phyloP scores from a whole-genome alignment of 2,329 filamentous ascomycete species.

The Celoporthe dispersa region DNA sequence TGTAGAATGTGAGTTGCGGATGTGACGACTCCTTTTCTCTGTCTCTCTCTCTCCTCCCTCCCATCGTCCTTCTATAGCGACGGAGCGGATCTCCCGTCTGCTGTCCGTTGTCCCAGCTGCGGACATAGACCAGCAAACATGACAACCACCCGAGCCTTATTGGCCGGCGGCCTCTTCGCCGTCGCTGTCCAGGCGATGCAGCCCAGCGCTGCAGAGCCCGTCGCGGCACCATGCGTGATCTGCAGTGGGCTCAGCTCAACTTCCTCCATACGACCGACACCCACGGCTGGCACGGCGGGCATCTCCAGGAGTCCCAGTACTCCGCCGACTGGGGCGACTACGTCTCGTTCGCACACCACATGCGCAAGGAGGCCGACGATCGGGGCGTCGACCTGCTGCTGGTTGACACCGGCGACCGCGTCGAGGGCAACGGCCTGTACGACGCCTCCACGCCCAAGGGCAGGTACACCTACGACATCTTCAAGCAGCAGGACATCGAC shows the following conservation, averaged over 20 bases:
- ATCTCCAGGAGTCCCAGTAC: conserved; percentile 92
- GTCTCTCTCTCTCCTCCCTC: neutral
- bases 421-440: conserved; percentile 94
- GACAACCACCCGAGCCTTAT: conserved; percentile 39
- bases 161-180: conserved; percentile 46
- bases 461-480: conserved; percentile 84
- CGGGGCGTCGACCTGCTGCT: conserved; percentile 84
- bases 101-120: neutral
- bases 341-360: conserved; percentile 84
- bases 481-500: conserved; percentile 81
- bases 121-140: conserved; percentile 21
- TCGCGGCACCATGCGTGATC: conserved; percentile 78
- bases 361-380: conserved; percentile 78
- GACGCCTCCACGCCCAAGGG: conserved; percentile 89
- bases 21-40: neutral
- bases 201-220: conserved; percentile 77
- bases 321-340: conserved; percentile 98
- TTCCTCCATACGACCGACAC: conserved; percentile 97
- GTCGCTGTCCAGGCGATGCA: conserved; percentile 61
- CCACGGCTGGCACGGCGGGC: conserved; percentile 94
- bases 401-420: conserved; percentile 91
- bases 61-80: neutral
- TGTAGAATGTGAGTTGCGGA: neutral
- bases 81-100: neutral
- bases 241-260: conserved; percentile 94